Percentiles rank a stretch among this genome's conserved stretches.
phyloP scores from a whole-genome alignment of 1,284 basidiomycete species.

The Rhodotorula sp. region DNA sequence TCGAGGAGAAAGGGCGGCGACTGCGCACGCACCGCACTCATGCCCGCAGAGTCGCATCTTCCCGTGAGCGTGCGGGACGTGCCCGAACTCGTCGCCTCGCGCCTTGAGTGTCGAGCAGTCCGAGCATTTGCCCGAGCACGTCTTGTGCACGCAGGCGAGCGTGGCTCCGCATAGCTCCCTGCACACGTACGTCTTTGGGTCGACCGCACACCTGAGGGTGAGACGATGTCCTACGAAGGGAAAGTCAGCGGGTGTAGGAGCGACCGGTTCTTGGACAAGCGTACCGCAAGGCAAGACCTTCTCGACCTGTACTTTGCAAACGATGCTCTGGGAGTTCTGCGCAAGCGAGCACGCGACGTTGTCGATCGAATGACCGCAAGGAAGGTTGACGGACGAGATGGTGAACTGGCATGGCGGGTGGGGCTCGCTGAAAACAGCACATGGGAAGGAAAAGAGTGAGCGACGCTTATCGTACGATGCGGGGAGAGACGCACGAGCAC shows the following conservation, averaged over 20 bases:
- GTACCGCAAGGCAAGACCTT: conserved; percentile 60
- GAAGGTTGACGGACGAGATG: conserved; percentile 57
- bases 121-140: conserved; percentile 55
- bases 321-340: conserved; percentile 49
- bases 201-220: conserved; percentile 55
- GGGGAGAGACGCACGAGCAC: conserved; percentile 50
- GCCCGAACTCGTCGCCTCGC: not conserved
- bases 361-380: conserved; percentile 61
- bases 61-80: conserved; percentile 10
- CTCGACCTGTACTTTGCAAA: conserved; percentile 54
- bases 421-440: conserved; percentile 47
- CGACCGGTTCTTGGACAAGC: not conserved
- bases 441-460: not conserved
- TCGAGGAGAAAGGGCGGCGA: too few relatives aligned
- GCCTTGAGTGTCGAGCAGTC: conserved; percentile 54
- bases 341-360: conserved; percentile 54
- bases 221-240: conserved; percentile 54
- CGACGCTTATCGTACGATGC: not conserved
- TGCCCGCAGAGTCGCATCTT: conserved; percentile 56
- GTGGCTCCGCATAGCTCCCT: conserved; percentile 52
- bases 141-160: conserved; percentile 58
- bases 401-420: conserved; percentile 63
- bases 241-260: not conserved
- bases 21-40: too few relatives aligned
- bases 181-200: conserved; percentile 55